Percentiles rank a stretch among this genome's conserved stretches.
Conservation (phyloP, 208 protist species). For the Leishmania amazonensis region DNA sequence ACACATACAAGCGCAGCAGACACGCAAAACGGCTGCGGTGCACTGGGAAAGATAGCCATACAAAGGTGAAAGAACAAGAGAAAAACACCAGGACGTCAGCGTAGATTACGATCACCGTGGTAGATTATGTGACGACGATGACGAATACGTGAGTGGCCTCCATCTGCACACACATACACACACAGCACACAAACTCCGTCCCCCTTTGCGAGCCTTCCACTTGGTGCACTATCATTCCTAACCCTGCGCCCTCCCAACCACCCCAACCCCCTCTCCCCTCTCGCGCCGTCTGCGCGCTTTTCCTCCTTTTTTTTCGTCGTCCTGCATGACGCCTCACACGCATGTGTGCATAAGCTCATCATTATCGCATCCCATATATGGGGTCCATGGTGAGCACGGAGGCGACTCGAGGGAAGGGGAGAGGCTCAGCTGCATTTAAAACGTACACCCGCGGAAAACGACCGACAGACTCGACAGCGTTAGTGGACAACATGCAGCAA, state of each 20-base stretch:
- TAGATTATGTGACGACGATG: background rate
- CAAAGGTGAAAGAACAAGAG: conserved; percentile 3
- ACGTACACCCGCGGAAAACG: background rate
- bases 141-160: background rate
- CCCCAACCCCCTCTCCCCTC: background rate
- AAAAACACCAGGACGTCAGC: background rate
- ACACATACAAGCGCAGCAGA: background rate
- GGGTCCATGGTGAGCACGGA: background rate
- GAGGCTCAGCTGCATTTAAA: background rate
- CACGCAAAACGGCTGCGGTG: background rate
- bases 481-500: background rate
- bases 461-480: background rate
- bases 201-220: background rate
- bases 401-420: background rate
- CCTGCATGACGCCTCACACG: background rate
- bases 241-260: background rate
- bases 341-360: background rate
- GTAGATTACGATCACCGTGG: background rate
- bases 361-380: background rate
- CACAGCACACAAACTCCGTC: background rate
- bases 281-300: background rate
- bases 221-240: background rate
- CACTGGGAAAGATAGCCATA: background rate
- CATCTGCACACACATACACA: background rate
- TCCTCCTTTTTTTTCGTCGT: background rate